Evolutionary conservation across 2,329 filamentous ascomycete genomes (phyloP), one percentile per base, ranked within the genome.

Genomic region (Monosporascus ibericus): DNA sequence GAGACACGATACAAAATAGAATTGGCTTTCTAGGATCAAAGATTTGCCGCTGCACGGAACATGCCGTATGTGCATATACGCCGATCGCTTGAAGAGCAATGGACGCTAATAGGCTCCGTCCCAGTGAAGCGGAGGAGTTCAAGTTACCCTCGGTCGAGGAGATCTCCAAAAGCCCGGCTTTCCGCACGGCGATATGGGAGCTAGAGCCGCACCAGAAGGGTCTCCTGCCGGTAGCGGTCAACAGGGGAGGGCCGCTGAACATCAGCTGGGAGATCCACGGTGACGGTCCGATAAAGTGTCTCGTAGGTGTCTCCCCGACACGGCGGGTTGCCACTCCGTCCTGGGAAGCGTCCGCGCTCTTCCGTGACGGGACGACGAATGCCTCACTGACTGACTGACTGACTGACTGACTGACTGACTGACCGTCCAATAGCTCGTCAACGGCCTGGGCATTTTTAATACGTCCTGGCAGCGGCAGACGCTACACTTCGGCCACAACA

Each of bases 181-280:
- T 81, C 61, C 72, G 78, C 4, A 79, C 86, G 47, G 79, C 82
- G 2, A 74, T 84, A 68, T 92, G 86, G 86, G 74, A 80, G 27
- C 79, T 95, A 22, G 77, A 84, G 60, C 85, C 90, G 5, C 77
- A 83, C 47, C 74, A 75, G 40, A 75, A 78, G 48, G 89, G 85
- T 5, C 77, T 77, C 44, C 64, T 82, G 6, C 70, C 80, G 2
- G 88, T 89, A 27, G 90, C 86, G n/a, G 74, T 79, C 51, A 80
- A 74, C 38, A 80, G 88, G 61, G 87, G 90, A 57, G 90, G 88
- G 2, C 90, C 89, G 20, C 74, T 95, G 58, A 79, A 87, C 46
- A 82, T 95, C 49, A 77, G 82, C 50, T 95, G 88, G 78, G 88
- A 94, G 69, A 75, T 94, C 47, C 90, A 95, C 72, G 89, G 90